These are phyloP conservation scores for Coprinopsis strossmayeri DNA, from an alignment of 768 basidiomycete genomes.

Conservation along the genomic window DNA sequence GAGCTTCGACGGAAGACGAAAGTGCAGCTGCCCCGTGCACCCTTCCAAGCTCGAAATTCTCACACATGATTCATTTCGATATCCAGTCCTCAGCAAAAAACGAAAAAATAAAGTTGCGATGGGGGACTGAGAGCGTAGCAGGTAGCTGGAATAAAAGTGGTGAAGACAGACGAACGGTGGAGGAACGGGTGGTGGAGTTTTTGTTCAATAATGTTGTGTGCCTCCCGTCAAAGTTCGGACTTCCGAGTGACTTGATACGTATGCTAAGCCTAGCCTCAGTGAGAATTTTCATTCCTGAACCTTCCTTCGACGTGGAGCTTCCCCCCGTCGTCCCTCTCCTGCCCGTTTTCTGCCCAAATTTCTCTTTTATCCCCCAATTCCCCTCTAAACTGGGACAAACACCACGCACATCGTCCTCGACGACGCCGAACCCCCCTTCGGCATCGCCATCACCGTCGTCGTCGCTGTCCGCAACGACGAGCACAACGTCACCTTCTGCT, in stretches of 20 bases:
- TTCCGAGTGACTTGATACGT: constrained; percentile 1
- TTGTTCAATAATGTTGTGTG: too few relatives aligned
- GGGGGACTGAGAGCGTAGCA: neutral
- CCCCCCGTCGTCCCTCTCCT: neutral
- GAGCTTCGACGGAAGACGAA: neutral
- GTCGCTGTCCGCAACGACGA: neutral
- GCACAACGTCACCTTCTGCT: neutral
- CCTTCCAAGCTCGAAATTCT: neutral
- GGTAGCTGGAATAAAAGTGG: neutral
- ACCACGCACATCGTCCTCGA: neutral
- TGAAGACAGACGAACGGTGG: too few relatives aligned
- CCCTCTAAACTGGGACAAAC: neutral
- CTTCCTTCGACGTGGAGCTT: constrained; percentile 5
- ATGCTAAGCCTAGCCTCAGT: neutral
- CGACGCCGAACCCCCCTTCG: neutral
- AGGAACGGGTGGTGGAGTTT: too few relatives aligned
- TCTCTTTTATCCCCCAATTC: neutral
- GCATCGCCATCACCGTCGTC: neutral
- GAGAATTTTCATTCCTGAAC: neutral
- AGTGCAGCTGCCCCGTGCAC: constrained; percentile 1
- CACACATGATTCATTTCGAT: neutral
- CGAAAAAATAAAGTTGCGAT: neutral
- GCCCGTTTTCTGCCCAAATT: neutral
- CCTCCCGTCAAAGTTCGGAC: constrained; percentile 1
- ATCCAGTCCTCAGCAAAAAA: neutral